Evolutionary conservation across 2,329 filamentous ascomycete species (phyloP), one percentile per base, ranked within the genome.

Genomic region (Colletotrichum australisinense): DNA sequence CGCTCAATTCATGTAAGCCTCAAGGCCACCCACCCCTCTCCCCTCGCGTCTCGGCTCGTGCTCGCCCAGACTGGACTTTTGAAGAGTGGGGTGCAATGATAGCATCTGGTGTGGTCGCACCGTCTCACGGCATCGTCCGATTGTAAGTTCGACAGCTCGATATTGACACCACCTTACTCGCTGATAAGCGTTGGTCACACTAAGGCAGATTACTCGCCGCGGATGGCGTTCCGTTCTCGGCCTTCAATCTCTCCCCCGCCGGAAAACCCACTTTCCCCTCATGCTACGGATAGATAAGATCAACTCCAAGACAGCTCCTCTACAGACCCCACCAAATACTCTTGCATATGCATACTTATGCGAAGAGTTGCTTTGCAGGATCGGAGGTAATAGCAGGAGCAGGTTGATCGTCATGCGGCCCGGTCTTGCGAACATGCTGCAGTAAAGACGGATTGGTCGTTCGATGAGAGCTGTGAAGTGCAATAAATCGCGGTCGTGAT

Each of bases 261-360:
- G 28, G 16, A 5, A 55, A 49, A 32, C 58, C 69, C 69, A 72
- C 65, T 72, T 72, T 63, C 69, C 69, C 65, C 69, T 72, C 69
- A 55, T 26, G 5, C 22, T 52, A 14, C 16, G 32, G 42, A 55
- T 19, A 35, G 69, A 69, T 72, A 64, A 42, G 65, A 59, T 58
- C 5, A 38, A 12, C n/a, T 32, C 56, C 55, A 55, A 69, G 69
- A 72, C 63, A 69, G 49, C 58, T 19, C n/a, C 26, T 19, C n/a
- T 11, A 2, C 26, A 16, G 4, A 30, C 8, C 16, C 38, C 26
- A 32, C 5, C 28, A 8, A 24, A 19, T 5, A 5, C 4, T 38
- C 16, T 9, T 32, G 59, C 42, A 52, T 7, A 3, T 14, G 19
- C 28, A 24, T 32, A 38, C 26, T 30, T 4, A 6, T 14, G 19